Percentiles rank a stretch among this genome's conserved stretches.
Evolutionary conservation across 768 basidiomycete species (phyloP).

Genomic region (Sistotremastrum suecicum): DNA sequence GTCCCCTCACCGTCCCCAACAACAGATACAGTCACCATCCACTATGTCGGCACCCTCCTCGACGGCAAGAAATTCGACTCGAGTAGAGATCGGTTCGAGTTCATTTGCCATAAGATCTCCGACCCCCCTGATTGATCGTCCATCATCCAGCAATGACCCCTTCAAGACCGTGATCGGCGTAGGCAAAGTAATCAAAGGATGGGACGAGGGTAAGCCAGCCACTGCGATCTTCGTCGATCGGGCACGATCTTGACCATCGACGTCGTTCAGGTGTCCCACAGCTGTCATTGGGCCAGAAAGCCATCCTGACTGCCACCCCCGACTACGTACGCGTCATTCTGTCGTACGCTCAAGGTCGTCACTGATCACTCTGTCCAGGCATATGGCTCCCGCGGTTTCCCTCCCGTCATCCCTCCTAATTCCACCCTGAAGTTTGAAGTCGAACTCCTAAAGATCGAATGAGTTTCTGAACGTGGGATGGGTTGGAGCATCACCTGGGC

Average conservation of each 20-base stretch:
- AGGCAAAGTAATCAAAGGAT: slow-evolving; percentile 77
- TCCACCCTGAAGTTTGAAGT: slow-evolving; percentile 70
- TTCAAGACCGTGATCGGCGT: slow-evolving; percentile 64
- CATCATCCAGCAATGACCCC: slow-evolving; percentile 31
- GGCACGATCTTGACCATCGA: slow-evolving; percentile 6
- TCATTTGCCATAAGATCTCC: neutral
- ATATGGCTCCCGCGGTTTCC: slow-evolving; percentile 63
- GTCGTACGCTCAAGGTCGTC: slow-evolving; percentile 1
- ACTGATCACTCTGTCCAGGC: slow-evolving; percentile 27
- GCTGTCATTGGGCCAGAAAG: slow-evolving; percentile 67
- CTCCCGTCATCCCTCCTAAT: slow-evolving; percentile 67
- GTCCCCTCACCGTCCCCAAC: slow-evolving; percentile 3
- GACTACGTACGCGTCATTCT: slow-evolving; percentile 49
- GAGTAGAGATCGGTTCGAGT: slow-evolving; percentile 52
- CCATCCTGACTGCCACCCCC: slow-evolving; percentile 46
- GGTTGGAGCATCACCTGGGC: no score
- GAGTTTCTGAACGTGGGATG: slow-evolving; percentile 2
- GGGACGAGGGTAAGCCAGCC: slow-evolving; percentile 64
- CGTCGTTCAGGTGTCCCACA: slow-evolving; percentile 50
- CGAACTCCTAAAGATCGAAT: slow-evolving; percentile 61
- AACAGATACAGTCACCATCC: slow-evolving; percentile 57
- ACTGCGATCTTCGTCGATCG: slow-evolving; percentile 11
- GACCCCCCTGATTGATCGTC: neutral
- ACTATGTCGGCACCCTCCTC: slow-evolving; percentile 62
- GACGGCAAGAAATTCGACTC: slow-evolving; percentile 64